phyloP scores from a whole-genome alignment of 192 early-diverging fungal species.

The Podila verticillata region DNA sequence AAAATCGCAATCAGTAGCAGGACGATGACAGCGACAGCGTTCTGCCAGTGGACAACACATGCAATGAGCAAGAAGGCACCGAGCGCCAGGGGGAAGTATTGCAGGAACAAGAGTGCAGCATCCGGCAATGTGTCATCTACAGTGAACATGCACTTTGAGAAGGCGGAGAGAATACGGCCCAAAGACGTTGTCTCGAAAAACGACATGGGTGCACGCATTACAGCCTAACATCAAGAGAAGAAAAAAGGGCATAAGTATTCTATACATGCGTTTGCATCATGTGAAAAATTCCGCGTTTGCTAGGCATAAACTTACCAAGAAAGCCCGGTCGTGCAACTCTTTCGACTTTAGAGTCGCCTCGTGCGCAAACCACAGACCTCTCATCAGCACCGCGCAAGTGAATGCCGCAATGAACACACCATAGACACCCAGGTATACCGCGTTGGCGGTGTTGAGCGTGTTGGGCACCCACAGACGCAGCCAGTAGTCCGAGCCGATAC shows the following conservation, averaged over 20 bases:
- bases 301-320: constrained; percentile 9
- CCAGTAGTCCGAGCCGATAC: constrained; percentile 36
- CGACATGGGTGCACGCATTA: constrained; percentile 65
- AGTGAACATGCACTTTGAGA: constrained; percentile 82
- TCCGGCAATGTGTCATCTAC: constrained; percentile 69
- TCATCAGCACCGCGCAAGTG: constrained; percentile 3
- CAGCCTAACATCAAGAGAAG: constrained; percentile 68
- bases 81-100: constrained; percentile 56
- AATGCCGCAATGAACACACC: constrained; percentile 25
- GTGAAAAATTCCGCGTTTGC: background rate
- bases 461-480: constrained; percentile 34
- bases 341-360: constrained; percentile 20
- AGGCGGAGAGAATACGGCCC: constrained; percentile 86
- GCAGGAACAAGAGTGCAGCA: constrained; percentile 54
- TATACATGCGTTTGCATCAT: constrained; percentile 15
- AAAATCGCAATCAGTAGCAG: constrained; percentile 22
- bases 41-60: constrained; percentile 66
- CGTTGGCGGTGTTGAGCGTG: constrained; percentile 7
- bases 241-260: constrained; percentile 59
- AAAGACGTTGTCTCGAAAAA: constrained; percentile 54
- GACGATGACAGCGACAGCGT: constrained; percentile 54
- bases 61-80: constrained; percentile 62
- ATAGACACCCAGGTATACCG: constrained; percentile 27
- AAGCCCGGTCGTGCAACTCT: constrained; percentile 30
- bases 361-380: constrained; percentile 32